Conservation (phyloP, 768 basidiomycete species). For the Mycena albidolilacea region DNA sequence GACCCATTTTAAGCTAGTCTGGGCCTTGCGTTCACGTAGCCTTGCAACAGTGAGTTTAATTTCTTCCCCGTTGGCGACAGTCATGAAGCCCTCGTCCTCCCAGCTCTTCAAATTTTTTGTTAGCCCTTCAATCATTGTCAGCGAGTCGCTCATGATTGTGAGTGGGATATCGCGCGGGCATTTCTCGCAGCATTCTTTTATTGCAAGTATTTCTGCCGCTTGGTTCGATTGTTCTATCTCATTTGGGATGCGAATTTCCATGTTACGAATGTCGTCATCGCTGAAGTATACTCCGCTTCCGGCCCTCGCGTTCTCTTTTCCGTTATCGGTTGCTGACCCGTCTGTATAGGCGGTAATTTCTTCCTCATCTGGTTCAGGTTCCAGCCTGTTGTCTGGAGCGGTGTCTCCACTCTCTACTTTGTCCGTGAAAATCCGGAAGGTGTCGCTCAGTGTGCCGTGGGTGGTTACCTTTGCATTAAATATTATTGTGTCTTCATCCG, state of each 20-base stretch:
- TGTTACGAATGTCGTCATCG: neutral
- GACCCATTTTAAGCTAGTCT: too few relatives aligned
- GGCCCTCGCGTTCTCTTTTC: neutral
- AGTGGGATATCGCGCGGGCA: too few relatives aligned
- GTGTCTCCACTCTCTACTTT: neutral
- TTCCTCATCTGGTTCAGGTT: neutral
- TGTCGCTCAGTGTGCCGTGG: too few relatives aligned
- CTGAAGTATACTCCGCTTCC: neutral
- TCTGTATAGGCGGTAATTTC: neutral
- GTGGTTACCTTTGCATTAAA: neutral
- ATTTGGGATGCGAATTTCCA: neutral
- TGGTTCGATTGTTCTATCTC: neutral
- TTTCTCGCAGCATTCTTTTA: too few relatives aligned
- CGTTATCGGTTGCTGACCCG: neutral
- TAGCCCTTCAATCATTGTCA: neutral
- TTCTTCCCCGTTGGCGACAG: too few relatives aligned
- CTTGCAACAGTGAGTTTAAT: too few relatives aligned
- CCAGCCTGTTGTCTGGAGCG: neutral
- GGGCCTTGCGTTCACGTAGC: too few relatives aligned
- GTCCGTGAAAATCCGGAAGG: neutral
- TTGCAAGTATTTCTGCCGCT: too few relatives aligned
- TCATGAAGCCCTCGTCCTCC: neutral
- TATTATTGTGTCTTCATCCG: neutral
- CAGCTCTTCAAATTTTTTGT: neutral
- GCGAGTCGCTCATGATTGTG: too few relatives aligned